These are phyloP conservation scores for Boletus coccyginus DNA, from an alignment of 768 basidiomycete species.

Conservation along the genomic window DNA sequence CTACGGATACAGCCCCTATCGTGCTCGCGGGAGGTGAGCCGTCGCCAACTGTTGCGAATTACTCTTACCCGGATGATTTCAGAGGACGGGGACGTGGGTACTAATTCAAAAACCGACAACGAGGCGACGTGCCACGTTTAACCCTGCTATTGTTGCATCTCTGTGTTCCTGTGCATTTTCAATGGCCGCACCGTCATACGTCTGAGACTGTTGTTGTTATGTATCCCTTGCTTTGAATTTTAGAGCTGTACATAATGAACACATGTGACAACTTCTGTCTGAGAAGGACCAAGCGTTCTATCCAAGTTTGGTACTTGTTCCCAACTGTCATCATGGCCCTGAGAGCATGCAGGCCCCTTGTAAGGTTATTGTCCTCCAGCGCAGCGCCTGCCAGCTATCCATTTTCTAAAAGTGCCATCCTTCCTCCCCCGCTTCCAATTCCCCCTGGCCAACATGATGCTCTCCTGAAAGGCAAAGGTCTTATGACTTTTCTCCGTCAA, in stretches of 20 bases:
- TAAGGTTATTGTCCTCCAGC: conserved; percentile 26
- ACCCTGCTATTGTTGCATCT: conserved; percentile 5
- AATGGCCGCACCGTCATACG: conserved; percentile 12
- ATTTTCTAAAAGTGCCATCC: conserved; percentile 68
- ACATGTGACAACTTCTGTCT: neutral
- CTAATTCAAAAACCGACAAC: conserved; percentile 26
- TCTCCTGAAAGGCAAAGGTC: conserved; percentile 66
- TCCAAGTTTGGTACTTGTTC: conserved; percentile 16
- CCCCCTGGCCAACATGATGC: conserved; percentile 37
- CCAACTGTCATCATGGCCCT: conserved; percentile 9
- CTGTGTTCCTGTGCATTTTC: conserved; percentile 9
- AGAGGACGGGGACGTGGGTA: conserved; percentile 78
- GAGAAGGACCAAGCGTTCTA: neutral
- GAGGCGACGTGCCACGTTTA: conserved; percentile 16
- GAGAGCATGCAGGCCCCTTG: conserved; percentile 8
- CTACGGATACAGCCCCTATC: conserved; percentile 51
- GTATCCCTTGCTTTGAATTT: conserved; percentile 28
- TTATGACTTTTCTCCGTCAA: conserved; percentile 72
- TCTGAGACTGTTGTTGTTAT: conserved; percentile 21
- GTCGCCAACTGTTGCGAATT: conserved; percentile 5
- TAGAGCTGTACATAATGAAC: conserved; percentile 31
- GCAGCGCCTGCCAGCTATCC: conserved; percentile 45
- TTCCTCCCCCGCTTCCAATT: conserved; percentile 44
- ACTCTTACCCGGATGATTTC: conserved; percentile 10
- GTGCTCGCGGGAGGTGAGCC: conserved; percentile 71